phyloP scores from a whole-genome alignment of 441 rosid genomes.

The Dalechampia spathulata region DNA sequence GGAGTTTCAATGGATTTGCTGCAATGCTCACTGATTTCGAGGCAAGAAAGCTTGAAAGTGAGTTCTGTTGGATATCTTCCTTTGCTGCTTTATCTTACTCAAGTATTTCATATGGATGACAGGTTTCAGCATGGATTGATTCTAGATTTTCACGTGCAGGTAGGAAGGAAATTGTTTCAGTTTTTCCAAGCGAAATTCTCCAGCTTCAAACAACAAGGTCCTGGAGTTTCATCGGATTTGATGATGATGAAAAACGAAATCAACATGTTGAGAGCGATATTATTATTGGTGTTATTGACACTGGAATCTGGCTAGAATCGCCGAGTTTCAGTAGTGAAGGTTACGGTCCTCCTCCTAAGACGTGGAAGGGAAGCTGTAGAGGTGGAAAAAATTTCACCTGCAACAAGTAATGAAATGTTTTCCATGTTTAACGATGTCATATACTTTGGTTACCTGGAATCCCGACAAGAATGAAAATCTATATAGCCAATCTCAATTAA shows the following conservation, averaged over 20 bases:
- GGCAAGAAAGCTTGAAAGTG: conserved; percentile 21
- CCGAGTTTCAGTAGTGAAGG: conserved; percentile 37
- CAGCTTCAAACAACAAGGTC: conserved; percentile 47
- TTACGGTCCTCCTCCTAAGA: conserved; percentile 43
- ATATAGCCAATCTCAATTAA: too few species aligned
- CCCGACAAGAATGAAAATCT: too few species aligned
- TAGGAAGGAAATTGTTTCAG: conserved; percentile 33
- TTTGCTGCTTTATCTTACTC: too few species aligned
- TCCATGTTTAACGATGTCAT: too few species aligned
- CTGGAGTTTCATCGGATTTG: conserved; percentile 48
- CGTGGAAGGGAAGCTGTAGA: conserved; percentile 48
- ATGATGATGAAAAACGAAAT: conserved; percentile 6
- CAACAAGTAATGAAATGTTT: conserved; percentile 40
- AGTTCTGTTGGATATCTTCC: background rate
- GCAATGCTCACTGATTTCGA: conserved; percentile 37
- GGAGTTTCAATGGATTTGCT: conserved; percentile 49
- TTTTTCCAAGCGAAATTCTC: conserved; percentile 35
- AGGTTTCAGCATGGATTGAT: too few species aligned
- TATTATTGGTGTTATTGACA: conserved; percentile 33
- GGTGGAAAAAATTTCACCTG: conserved; percentile 47
- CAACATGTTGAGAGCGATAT: conserved; percentile 22
- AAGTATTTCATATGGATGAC: too few species aligned
- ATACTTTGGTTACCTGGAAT: too few species aligned
- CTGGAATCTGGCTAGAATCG: conserved; percentile 39
- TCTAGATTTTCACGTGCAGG: conserved; percentile 14